Percentiles rank a stretch among this genome's conserved stretches.
Conservation (phyloP, 148 eudicot genomes). For the Rhododendron henanense region DNA sequence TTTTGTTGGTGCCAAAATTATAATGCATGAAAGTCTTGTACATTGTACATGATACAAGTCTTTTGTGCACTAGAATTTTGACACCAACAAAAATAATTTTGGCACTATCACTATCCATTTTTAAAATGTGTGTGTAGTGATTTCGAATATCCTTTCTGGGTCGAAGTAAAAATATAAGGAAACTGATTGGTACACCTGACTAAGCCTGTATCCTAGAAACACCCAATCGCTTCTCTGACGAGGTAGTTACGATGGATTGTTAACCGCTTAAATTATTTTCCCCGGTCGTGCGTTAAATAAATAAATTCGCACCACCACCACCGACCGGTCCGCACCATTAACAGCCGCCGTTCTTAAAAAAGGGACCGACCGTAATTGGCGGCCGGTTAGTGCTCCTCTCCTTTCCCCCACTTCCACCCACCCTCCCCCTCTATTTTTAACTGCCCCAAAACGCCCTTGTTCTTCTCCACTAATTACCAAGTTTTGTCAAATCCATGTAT, state of each 20-base stretch:
- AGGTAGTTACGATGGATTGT: not conserved
- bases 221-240: not conserved
- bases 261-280: not conserved
- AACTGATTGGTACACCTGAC: no score
- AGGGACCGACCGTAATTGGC: not conserved
- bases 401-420: conserved; percentile 1
- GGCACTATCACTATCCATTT: no score
- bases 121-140: no score
- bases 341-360: not conserved
- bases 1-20: no score
- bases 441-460: not conserved
- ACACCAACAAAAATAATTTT: no score
- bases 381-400: not conserved
- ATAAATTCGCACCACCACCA: not conserved
- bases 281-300: not conserved
- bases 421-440: not conserved
- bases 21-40: no score
- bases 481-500: no score
- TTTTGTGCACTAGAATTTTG: no score
- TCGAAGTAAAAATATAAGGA: no score
- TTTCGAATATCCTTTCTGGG: no score
- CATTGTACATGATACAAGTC: no score
- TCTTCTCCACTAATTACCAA: no score
- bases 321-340: not conserved
- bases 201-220: not conserved